Base-by-base conservation (phyloP, 2,329 filamentous ascomycete species). In the Fusarium torulosum region DNA sequence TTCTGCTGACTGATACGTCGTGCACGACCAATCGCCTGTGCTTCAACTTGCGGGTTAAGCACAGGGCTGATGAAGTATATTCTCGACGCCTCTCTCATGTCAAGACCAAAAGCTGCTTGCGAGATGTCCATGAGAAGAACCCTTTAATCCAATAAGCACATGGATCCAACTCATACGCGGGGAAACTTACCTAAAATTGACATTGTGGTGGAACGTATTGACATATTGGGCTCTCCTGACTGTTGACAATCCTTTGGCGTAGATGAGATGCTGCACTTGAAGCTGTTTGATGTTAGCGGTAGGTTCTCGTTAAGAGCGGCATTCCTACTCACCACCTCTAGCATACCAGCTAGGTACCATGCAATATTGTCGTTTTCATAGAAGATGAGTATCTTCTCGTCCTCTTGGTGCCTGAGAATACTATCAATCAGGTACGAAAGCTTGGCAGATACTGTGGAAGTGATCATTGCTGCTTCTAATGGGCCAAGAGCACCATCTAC, bases 11-110 rank as follows among this genome's bases (percentile, higher is more conserved):
- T 94, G 71, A 97, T 96, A 14, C 95, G 86, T 69, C 96, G 91
- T 0, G 92, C 93, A 74, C 95, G 90, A 62, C 96, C 97, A 66
- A 97, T 93, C 0, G 95, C 95, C 77, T 98, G 95, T 2, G 92
- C 93, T 76, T 97, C 92, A 1, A 97, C 86, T 66, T 92, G 88
- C 0, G 93, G 93, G 52, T 94, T 91, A 75, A 96, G 90, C 14
- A 97, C 92, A 0, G 95, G 94, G 66, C 91, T 95, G 55, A 97
- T 86, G 66, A 98, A 97, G 78, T 94, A 96, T 11, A 98, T 90
- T 3, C 95, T 84, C 6, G 91, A 96, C 2, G 94, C 94, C 13
- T 88, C 89, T 51, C 89, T 90, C 77, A 97, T 89, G 75, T 97
- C 94, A 0, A 98, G 83, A 0, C 95, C 95, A 63, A 94, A 93